A percentile compares a stretch with the other conserved stretches of the same genome.
These are phyloP conservation scores for Trichophyton equinum DNA, from an alignment of 2,329 filamentous ascomycete genomes.

Conservation along the genomic window DNA sequence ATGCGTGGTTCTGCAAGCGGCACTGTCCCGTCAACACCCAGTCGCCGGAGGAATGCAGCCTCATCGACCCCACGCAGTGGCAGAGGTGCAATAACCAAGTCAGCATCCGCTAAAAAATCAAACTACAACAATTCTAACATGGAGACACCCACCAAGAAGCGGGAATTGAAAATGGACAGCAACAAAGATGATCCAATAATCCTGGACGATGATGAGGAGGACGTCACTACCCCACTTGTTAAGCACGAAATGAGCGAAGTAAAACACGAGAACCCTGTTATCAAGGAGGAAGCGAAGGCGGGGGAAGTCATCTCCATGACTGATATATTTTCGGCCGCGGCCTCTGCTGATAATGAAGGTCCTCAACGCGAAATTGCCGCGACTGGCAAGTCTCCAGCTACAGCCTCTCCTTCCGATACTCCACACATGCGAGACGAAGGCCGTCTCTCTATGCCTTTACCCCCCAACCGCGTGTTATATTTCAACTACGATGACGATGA, in stretches of 20 bases:
- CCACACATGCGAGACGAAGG: not conserved
- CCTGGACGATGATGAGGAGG: constrained; percentile 9
- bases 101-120: not conserved
- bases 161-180: not conserved
- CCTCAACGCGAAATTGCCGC: not conserved
- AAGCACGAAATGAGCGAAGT: not conserved
- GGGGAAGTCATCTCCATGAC: not conserved
- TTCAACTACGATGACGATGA: no score
- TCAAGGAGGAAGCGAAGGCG: not conserved
- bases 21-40: constrained; percentile 7
- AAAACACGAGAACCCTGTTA: not conserved
- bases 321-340: not conserved
- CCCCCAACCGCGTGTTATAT: no score
- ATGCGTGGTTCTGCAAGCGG: constrained; percentile 19
- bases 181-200: constrained; percentile 4
- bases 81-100: constrained; percentile 14
- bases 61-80: constrained; percentile 13
- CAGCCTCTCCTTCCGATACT: no score
- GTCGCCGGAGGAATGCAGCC: constrained; percentile 8
- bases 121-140: not conserved
- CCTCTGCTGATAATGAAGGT: not conserved
- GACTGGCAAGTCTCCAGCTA: not conserved
- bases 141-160: constrained; percentile 4
- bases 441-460: no score
- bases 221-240: not conserved